Evolutionary conservation across 179 eudicot genomes (phyloP), one percentile per base, ranked within the genome.

Genomic region (Beta lomatogona): DNA sequence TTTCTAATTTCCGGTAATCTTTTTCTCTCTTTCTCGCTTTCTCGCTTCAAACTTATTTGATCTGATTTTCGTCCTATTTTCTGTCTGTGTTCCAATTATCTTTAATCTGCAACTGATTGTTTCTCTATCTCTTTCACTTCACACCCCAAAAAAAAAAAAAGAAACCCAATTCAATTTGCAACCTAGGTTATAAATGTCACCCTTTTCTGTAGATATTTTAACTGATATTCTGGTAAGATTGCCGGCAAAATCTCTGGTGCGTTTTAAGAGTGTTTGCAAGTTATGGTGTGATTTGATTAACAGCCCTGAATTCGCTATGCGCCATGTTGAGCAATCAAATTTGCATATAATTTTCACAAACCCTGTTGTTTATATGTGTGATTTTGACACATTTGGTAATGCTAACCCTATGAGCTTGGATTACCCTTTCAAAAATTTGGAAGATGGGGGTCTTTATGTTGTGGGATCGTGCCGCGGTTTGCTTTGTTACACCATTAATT

Each of bases 251-350:
- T 25, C 76, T 50, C 11, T 52, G 59, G 60, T 72, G 7, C 60
- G 76, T 60, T 52, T 72, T 15, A 72, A 72, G 59, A 9, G 58
- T 53, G 76, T 72, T 9, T 9, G n/a, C n/a, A n/a, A n/a, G n/a
- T n/a, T n/a, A n/a, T n/a, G n/a, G n/a, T n/a, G n/a, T n/a, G n/a
- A n/a, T n/a, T n/a, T n/a, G n/a, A n/a, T n/a, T n/a, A n/a, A n/a
- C n/a, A n/a, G n/a, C n/a, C n/a, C n/a, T n/a, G n/a, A n/a, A n/a
- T n/a, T n/a, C n/a, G n/a, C n/a, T n/a, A n/a, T n/a, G n/a, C n/a
- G n/a, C n/a, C n/a, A n/a, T n/a, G n/a, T n/a, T n/a, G n/a, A n/a
- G n/a, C n/a, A n/a, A n/a, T n/a, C n/a, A n/a, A n/a, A n/a, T n/a
- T n/a, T n/a, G n/a, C n/a, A n/a, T n/a, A n/a, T n/a, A n/a, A n/a